Evolutionary conservation across 179 eudicot genomes (phyloP), one percentile per base, ranked within the genome.

Genomic region (Drosera spatulata): DNA sequence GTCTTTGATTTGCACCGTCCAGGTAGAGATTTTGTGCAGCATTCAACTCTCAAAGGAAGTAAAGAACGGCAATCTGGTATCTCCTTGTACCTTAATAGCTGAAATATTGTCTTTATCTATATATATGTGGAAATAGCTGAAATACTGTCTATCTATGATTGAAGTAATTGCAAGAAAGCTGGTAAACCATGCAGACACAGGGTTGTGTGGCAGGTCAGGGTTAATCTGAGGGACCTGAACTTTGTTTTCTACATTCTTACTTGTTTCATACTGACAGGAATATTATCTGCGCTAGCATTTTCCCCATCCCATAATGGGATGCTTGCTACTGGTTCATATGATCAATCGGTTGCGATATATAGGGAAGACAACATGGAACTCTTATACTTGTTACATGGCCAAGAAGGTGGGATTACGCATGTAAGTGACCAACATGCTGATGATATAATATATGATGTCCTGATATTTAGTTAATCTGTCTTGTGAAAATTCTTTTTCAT

Each of bases 351-450:
- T 70, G 99, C 97, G 15, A 69, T 93, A 70, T 80, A 83, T 57
- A 75, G 82, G 69, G 99, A 90, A 69, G 97, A 90, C 71, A 93
- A 89, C 77, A 79, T 90, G 97, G 99, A 93, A 76, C 83, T 76
- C 58, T 66, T 93, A 68, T 93, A 93, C 72, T 72, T 93, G 45
- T 74, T 93, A 71, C 99, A 86, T 77, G 99, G 97, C 75, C 99
- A 89, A 74, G 94, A 89, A 73, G 97, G 99, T n/a, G 99, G 99
- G 69, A 75, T 93, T 69, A 93, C 99, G 48, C 97, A 93, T 78
- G 99, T 93, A 78, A 82, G 88, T 81, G 68, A 41, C 50, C 50
- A 46, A 8, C n/a, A 22, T 22, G 33, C 66, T 4, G 41, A 8
- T 15, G 38, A 13, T 43, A 56, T 37, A 14, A 46, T 57, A 37